Conservation (phyloP, 2,329 filamentous ascomycete genomes). For the Lasiodiplodia citricola region DNA sequence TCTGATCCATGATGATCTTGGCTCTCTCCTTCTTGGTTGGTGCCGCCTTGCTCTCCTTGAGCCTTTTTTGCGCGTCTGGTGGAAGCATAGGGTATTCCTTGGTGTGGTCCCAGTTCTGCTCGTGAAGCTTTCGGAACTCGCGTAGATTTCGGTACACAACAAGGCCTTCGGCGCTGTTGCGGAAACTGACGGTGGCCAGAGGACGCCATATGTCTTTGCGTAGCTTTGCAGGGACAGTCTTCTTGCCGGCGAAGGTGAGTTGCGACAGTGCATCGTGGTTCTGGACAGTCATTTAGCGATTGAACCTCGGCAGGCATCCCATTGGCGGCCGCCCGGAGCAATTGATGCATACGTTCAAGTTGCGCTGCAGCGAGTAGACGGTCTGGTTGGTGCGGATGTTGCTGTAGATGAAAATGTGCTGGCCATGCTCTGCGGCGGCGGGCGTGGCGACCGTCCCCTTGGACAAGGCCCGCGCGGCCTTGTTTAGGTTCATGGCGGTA, state of each 20-base stretch:
- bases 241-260: conserved; percentile 67
- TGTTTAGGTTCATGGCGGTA: not conserved
- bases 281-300: conserved; percentile 10
- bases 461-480: not conserved
- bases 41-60: conserved; percentile 49
- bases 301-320: not conserved
- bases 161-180: conserved; percentile 55
- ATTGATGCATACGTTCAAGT: conserved; percentile 56
- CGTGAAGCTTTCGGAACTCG: conserved; percentile 65
- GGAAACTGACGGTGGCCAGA: conserved; percentile 63
- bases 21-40: conserved; percentile 57
- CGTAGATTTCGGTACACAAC: conserved; percentile 63
- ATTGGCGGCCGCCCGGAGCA: not conserved
- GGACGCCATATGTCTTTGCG: conserved; percentile 69
- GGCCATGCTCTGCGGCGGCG: conserved; percentile 29
- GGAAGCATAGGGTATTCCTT: conserved; percentile 16
- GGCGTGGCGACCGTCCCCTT: not conserved
- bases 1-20: conserved; percentile 66
- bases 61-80: conserved; percentile 44
- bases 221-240: conserved; percentile 62
- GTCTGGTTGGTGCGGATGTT: conserved; percentile 68
- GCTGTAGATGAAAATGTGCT: conserved; percentile 67
- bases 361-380: conserved; percentile 64
- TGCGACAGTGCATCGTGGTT: conserved; percentile 52
- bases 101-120: conserved; percentile 56